These are phyloP conservation scores for Chloromonas sp. DNA, from an alignment of 163 green algal genomes.

Conservation along the genomic window DNA sequence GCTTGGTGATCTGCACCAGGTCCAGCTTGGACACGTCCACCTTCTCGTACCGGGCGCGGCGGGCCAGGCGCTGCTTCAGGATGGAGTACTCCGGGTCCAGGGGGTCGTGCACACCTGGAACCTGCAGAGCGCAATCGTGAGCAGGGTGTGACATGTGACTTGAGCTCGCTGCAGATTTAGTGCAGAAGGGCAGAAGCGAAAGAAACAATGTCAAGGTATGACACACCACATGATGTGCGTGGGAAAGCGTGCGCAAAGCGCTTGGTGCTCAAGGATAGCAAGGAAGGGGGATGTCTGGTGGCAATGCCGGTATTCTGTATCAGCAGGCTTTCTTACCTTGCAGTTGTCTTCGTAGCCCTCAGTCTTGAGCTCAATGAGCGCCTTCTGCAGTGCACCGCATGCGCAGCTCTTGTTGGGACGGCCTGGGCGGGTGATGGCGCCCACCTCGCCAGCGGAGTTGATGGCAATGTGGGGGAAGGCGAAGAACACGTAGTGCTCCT, in stretches of 20 bases:
- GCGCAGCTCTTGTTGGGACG: conserved; percentile 56
- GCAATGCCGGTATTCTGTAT: background rate
- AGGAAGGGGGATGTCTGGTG: background rate
- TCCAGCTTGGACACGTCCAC: conserved; percentile 32
- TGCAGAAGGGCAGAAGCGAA: background rate
- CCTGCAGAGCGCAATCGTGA: background rate
- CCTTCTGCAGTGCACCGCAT: conserved; percentile 56
- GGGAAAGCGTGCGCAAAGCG: background rate
- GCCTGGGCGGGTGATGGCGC: conserved; percentile 63
- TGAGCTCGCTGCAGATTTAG: background rate
- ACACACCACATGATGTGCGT: background rate
- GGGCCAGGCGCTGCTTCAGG: conserved; percentile 78
- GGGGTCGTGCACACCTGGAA: conserved; percentile 59
- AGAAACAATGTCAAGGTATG: background rate
- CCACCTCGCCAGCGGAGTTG: conserved; percentile 46
- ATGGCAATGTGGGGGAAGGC: conserved; percentile 89
- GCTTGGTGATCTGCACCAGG: conserved; percentile 60
- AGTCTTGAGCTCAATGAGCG: background rate
- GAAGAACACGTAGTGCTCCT: conserved; percentile 81
- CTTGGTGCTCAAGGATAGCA: background rate
- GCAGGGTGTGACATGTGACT: background rate
- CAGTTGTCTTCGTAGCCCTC: conserved; percentile 2
- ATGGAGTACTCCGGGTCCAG: conserved; percentile 84
- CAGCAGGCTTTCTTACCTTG: background rate
- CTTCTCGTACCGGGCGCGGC: conserved; percentile 59